Percentiles rank a stretch among this genome's conserved stretches.
phyloP scores from a whole-genome alignment of 2,329 filamentous ascomycete species.

The Colletotrichum abscissum region DNA sequence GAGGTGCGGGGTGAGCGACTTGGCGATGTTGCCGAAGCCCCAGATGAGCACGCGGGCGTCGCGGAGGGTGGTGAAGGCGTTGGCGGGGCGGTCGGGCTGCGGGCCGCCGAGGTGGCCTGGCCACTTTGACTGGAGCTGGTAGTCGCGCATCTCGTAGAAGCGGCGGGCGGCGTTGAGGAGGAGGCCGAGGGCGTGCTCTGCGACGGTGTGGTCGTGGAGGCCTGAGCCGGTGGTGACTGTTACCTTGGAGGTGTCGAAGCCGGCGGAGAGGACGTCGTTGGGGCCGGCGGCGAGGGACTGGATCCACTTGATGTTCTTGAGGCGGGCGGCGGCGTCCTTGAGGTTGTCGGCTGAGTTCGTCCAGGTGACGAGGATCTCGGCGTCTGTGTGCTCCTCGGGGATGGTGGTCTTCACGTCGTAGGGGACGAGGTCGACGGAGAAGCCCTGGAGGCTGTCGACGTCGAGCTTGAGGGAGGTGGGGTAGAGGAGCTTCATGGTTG shows the following conservation, averaged over 20 bases:
- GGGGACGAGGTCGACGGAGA: slow-evolving; percentile 65
- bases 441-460: slow-evolving; percentile 65
- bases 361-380: slow-evolving; percentile 72
- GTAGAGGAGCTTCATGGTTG: slow-evolving; percentile 73
- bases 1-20: slow-evolving; percentile 67
- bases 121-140: slow-evolving; percentile 67
- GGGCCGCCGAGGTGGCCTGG: slow-evolving; percentile 70
- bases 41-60: slow-evolving; percentile 70
- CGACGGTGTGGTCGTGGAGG: slow-evolving; percentile 72
- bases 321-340: slow-evolving; percentile 63
- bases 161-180: slow-evolving; percentile 65
- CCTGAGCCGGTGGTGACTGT: slow-evolving; percentile 71
- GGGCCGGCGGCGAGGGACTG: slow-evolving; percentile 74
- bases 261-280: slow-evolving; percentile 72
- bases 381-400: slow-evolving; percentile 68
- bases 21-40: slow-evolving; percentile 76
- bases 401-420: slow-evolving; percentile 69
- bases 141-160: slow-evolving; percentile 73
- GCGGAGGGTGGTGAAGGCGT: slow-evolving; percentile 68
- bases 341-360: slow-evolving; percentile 69
- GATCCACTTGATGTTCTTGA: slow-evolving; percentile 72
- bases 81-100: slow-evolving; percentile 67
- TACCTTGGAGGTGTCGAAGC: slow-evolving; percentile 64
- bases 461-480: slow-evolving; percentile 72
- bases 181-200: slow-evolving; percentile 72